Evolutionary conservation across 352 stramenopile species (phyloP), one percentile per base, ranked within the genome.

Genomic region (Phytophthora tubulina): DNA sequence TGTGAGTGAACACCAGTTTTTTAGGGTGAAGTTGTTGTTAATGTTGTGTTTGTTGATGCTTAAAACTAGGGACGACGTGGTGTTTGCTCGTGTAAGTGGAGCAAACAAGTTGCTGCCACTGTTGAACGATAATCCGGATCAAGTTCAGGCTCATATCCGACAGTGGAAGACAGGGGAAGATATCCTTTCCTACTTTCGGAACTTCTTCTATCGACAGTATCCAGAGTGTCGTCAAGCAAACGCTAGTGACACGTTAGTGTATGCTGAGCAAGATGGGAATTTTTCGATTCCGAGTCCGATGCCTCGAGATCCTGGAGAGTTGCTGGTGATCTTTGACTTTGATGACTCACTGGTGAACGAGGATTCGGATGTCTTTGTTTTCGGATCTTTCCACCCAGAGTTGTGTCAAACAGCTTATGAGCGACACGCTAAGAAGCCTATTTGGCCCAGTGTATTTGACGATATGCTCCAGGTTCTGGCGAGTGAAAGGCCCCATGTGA

Each of bases 351-450:
- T 91, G n/a, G 74, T 87, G 27, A 77, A 91, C 46, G 71, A 80
- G 46, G 80, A 88, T 50, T 89, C 81, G 62, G 81, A 95, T 61
- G 80, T 70, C 44, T 91, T 86, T 52, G 72, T 92, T 27, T 93
- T 92, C 73, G 63, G 82, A 49, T 42, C 73, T 55, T 78, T 93
- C 8, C 82, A 91, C 31, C 83, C 84, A 10, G 76, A 86, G 39
- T 65, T 95, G 32, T 63, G 86, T 3, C 54, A 75, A 6, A 65
- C 79, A 8, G 38, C 89, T 4, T 44, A 59, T 3, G 41, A 68
- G 3, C 73, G 78, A 0, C 72, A 66, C 11, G 45, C 33, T 13
- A 61, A 59, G 41, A 70, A 76, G 38, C 67, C 75, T 36, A 77
- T 82, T 36, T 90, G 81, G 85, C 87, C 82, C 10, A 69, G 67